These are phyloP conservation scores for Poronia punctata DNA, from an alignment of 495 filamentous ascomycete genomes.

Conservation along the genomic window DNA sequence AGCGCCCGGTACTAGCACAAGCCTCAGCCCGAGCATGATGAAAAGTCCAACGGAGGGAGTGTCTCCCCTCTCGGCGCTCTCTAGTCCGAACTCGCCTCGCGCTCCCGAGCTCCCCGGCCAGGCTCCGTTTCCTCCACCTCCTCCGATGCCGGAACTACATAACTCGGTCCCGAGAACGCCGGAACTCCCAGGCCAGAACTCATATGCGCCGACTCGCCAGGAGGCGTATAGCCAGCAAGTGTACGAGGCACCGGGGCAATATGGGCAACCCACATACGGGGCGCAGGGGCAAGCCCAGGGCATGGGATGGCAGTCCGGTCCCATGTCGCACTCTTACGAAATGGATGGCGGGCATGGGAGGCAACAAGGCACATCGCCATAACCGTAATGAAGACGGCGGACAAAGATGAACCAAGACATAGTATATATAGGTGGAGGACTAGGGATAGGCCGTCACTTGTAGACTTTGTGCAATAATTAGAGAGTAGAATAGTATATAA, in stretches of 20 bases:
- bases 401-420: no score
- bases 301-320: conserved; percentile 35
- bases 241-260: conserved; percentile 16
- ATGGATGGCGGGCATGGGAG: conserved; percentile 25
- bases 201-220: conserved; percentile 7
- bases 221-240: conserved; percentile 16
- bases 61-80: conserved; percentile 35
- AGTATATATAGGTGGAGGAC: no score
- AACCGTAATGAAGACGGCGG: no score
- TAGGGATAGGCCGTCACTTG: no score
- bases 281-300: conserved; percentile 22
- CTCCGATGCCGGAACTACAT: conserved; percentile 24
- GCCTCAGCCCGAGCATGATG: conserved; percentile 24
- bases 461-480: no score
- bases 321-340: conserved; percentile 29
- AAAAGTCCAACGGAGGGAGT: conserved; percentile 24
- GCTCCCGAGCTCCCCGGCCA: conserved; percentile 29
- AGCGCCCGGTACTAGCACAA: conserved; percentile 17
- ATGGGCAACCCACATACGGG: conserved; percentile 12
- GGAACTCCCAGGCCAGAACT: not conserved
- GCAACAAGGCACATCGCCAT: no score
- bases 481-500: no score
- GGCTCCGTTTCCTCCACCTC: conserved; percentile 7
- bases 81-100: conserved; percentile 16
- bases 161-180: conserved; percentile 13